Evolutionary conservation across 352 stramenopile species (phyloP).

Genomic region (Pythium monospermum): DNA sequence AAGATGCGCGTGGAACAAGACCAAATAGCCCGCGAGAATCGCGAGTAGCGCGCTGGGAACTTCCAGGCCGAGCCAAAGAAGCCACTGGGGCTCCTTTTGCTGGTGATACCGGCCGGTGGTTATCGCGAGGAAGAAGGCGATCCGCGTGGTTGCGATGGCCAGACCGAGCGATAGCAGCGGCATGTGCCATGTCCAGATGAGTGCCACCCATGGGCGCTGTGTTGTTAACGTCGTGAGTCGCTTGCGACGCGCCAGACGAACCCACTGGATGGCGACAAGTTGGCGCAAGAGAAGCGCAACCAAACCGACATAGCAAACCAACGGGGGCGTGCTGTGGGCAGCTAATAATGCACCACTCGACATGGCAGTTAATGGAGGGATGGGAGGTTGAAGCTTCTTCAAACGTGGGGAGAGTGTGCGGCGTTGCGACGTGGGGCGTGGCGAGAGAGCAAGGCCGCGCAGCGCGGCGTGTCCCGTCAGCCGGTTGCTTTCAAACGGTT

Average conservation of each 20-base stretch:
- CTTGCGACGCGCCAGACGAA: constrained; percentile 3
- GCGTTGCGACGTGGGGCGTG: not conserved
- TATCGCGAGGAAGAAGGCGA: constrained; percentile 6
- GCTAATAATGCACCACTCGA: not conserved
- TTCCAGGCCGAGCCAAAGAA: constrained; percentile 9
- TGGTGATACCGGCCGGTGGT: not conserved
- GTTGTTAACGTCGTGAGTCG: not conserved
- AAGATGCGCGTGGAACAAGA: constrained; percentile 17
- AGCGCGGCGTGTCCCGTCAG: too few relatives aligned
- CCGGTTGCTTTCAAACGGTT: not conserved
- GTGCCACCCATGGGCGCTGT: constrained; percentile 2
- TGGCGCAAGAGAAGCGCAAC: constrained; percentile 9
- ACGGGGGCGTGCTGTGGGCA: constrained; percentile 1
- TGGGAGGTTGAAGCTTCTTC: not conserved
- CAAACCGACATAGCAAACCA: not conserved
- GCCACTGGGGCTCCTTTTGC: not conserved
- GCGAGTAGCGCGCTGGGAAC: constrained; percentile 7
- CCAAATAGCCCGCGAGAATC: constrained; percentile 7
- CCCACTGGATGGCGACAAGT: constrained; percentile 1
- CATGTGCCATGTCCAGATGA: constrained; percentile 13
- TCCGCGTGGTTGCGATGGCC: not conserved
- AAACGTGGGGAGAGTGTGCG: too few relatives aligned
- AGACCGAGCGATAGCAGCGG: constrained; percentile 14
- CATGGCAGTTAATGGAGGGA: not conserved
- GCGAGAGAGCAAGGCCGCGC: not conserved